Conservation (phyloP, 1,284 basidiomycete genomes). For the Ceratobasidium sp. region DNA sequence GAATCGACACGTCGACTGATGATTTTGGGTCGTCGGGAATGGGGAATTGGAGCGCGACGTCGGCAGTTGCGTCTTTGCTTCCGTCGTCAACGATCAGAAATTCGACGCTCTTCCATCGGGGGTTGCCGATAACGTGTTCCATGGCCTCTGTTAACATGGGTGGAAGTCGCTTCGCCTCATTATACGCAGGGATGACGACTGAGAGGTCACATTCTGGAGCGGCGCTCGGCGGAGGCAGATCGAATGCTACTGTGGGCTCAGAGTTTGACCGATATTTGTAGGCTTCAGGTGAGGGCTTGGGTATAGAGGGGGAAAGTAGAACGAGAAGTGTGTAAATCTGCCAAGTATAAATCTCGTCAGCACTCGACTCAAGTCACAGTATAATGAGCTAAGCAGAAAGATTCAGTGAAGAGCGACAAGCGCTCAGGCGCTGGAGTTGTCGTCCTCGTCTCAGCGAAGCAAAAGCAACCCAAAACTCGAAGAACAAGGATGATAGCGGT, state of each 20-base stretch:
- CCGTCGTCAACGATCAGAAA: constrained; percentile 93
- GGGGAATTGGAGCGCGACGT: constrained; percentile 70
- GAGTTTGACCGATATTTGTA: constrained; percentile 70
- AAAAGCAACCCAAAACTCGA: constrained; percentile 71
- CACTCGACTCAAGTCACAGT: constrained; percentile 1
- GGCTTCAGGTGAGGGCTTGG: constrained; percentile 71
- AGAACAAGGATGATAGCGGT: constrained; percentile 90
- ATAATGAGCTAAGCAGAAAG: constrained; percentile 48
- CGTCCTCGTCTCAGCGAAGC: constrained; percentile 69
- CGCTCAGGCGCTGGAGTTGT: constrained; percentile 71
- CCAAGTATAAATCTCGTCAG: constrained; percentile 34
- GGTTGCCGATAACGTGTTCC: constrained; percentile 59
- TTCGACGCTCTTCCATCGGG: constrained; percentile 66
- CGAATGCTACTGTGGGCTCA: constrained; percentile 64
- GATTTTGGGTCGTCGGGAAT: constrained; percentile 67
- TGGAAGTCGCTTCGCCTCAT: constrained; percentile 85
- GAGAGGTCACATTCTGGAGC: constrained; percentile 73
- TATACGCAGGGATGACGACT: constrained; percentile 91
- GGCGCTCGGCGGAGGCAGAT: constrained; percentile 69
- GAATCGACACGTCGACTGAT: constrained; percentile 66
- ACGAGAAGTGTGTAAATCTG: constrained; percentile 76
- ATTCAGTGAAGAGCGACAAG: constrained; percentile 44
- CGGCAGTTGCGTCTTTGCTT: constrained; percentile 79
- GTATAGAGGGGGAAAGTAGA: constrained; percentile 75
- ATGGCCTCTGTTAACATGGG: constrained; percentile 84